phyloP scores from a whole-genome alignment of 2,329 filamentous ascomycete species.

The Chaetoscypha palmicola region DNA sequence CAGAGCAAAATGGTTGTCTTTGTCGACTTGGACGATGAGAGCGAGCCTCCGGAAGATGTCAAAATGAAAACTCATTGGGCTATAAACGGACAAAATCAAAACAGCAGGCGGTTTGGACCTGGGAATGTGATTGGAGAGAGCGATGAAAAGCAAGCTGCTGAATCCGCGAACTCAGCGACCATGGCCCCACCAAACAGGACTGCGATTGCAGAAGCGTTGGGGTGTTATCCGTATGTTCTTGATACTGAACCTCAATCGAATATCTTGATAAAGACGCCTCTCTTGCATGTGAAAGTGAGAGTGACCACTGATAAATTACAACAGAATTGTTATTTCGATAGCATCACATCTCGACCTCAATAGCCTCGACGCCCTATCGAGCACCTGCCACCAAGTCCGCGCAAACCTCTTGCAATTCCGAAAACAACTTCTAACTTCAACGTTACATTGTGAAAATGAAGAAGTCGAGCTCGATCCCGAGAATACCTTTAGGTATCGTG shows the following conservation, averaged over 20 bases:
- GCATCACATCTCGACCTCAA: slow-evolving; percentile 78
- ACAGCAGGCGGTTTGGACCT: slow-evolving; percentile 12
- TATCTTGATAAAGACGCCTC: slow-evolving; percentile 3
- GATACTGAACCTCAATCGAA: slow-evolving; percentile 1
- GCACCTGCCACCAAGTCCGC: slow-evolving; percentile 74
- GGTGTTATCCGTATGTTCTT: slow-evolving; percentile 58
- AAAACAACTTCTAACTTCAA: slow-evolving; percentile 62
- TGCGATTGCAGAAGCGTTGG: slow-evolving; percentile 54
- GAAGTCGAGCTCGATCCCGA: slow-evolving; percentile 46
- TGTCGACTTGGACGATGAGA: slow-evolving; percentile 30
- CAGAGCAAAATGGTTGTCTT: slow-evolving; percentile 27
- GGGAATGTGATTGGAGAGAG: slow-evolving; percentile 6
- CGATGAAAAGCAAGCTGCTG: slow-evolving; percentile 3
- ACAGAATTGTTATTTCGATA: slow-evolving; percentile 69
- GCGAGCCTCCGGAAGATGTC: slow-evolving; percentile 24
- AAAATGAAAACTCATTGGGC: slow-evolving; percentile 12
- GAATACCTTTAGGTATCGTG: slow-evolving; percentile 50
- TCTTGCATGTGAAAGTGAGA: neutral
- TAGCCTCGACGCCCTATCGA: slow-evolving; percentile 74
- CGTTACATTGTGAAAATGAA: slow-evolving; percentile 76
- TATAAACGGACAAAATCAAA: slow-evolving; percentile 8
- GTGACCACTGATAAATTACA: slow-evolving; percentile 1
- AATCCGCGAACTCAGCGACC: slow-evolving; percentile 3
- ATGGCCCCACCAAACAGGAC: slow-evolving; percentile 44
- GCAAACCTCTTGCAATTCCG: slow-evolving; percentile 73